Percentiles rank a stretch among this genome's conserved stretches.
phyloP scores from a whole-genome alignment of 352 stramenopile genomes.

The Peronospora tabacina region DNA sequence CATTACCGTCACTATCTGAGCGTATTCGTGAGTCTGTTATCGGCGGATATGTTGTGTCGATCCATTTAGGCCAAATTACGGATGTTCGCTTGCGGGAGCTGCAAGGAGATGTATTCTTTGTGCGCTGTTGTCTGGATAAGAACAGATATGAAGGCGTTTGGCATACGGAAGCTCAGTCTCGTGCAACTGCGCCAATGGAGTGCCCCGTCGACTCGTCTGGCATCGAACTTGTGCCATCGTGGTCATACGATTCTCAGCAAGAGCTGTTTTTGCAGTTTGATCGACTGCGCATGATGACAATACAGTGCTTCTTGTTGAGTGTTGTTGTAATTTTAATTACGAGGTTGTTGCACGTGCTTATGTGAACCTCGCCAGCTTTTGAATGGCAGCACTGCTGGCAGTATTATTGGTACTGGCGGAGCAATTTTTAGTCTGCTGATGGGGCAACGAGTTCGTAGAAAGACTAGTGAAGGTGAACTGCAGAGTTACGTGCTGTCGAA shows the following conservation, averaged over 20 bases:
- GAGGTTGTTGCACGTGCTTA: slow-evolving; percentile 75
- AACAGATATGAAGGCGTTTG: slow-evolving; percentile 80
- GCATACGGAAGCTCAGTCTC: slow-evolving; percentile 77
- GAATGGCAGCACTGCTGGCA: slow-evolving; percentile 31
- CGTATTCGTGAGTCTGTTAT: slow-evolving; percentile 81
- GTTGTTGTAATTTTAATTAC: slow-evolving; percentile 59
- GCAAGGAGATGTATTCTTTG: slow-evolving; percentile 64
- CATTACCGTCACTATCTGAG: slow-evolving; percentile 67
- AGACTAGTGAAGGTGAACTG: slow-evolving; percentile 21
- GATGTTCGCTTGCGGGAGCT: slow-evolving; percentile 56
- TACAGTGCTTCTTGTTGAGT: slow-evolving; percentile 74
- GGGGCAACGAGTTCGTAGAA: slow-evolving; percentile 22
- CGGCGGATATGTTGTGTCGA: slow-evolving; percentile 67
- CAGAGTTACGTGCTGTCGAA: slow-evolving; percentile 79
- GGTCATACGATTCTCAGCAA: slow-evolving; percentile 73
- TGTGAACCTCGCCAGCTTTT: slow-evolving; percentile 79
- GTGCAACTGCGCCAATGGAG: slow-evolving; percentile 37
- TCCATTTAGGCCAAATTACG: slow-evolving; percentile 57
- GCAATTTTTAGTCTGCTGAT: slow-evolving; percentile 23
- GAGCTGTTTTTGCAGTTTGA: slow-evolving; percentile 81
- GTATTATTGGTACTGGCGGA: slow-evolving; percentile 13
- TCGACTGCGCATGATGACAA: slow-evolving; percentile 74
- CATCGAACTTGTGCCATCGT: slow-evolving; percentile 20
- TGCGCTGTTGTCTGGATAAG: slow-evolving; percentile 76
- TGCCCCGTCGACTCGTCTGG: slow-evolving; percentile 8